Conservation (phyloP, 768 basidiomycete genomes). For the Psilocybe tampanensis region DNA sequence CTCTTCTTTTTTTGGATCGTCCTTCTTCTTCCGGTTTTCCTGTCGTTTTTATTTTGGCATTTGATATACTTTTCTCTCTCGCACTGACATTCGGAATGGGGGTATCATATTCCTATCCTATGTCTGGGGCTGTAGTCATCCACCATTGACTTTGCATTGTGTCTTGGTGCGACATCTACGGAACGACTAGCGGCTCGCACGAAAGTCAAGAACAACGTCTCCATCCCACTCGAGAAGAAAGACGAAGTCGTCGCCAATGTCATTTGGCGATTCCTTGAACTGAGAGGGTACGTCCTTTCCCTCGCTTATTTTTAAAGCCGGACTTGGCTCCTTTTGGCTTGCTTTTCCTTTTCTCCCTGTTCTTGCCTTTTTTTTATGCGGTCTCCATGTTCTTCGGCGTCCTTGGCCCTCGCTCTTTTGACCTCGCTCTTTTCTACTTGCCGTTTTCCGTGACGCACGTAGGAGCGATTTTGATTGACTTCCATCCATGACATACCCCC, state of each 20-base stretch:
- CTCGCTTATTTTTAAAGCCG: background rate
- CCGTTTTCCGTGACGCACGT: constrained; percentile 2
- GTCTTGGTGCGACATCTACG: constrained; percentile 85
- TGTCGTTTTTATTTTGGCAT: background rate
- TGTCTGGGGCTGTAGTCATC: constrained; percentile 73
- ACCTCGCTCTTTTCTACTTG: background rate
- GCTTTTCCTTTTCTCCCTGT: background rate
- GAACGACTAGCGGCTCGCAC: constrained; percentile 85
- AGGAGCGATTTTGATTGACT: background rate
- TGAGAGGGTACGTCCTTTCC: constrained; percentile 77
- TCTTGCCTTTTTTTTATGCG: too few relatives aligned
- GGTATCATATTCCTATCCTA: too few relatives aligned
- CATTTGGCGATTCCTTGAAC: constrained; percentile 96
- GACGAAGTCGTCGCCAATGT: constrained; percentile 98
- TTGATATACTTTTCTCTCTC: constrained; percentile 11
- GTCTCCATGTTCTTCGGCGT: background rate
- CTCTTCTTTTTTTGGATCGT: constrained; percentile 19
- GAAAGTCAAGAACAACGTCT: constrained; percentile 57
- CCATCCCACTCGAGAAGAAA: constrained; percentile 84
- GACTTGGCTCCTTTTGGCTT: background rate
- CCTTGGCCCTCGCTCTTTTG: background rate
- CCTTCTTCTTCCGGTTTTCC: too few relatives aligned
- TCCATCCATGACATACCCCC: background rate
- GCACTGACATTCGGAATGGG: constrained; percentile 3
- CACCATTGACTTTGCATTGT: constrained; percentile 95